Base-by-base conservation (phyloP, 257 asterid species). In the Oldenlandia corymbosa region DNA sequence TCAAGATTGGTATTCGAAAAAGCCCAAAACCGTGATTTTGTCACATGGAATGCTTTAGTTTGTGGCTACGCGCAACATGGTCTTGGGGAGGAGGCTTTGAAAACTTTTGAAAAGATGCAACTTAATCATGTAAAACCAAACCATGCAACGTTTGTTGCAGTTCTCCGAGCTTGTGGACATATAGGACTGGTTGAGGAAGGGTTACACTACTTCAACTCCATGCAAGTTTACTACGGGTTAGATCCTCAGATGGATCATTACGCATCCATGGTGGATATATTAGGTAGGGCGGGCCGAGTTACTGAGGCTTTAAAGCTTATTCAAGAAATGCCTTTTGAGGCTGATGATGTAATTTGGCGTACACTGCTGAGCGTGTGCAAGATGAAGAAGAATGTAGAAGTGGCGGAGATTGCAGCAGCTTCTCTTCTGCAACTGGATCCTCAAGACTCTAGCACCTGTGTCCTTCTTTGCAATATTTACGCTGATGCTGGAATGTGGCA, bases 121-220 rank as follows among this genome's bases (percentile, higher is more conserved):
- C 59, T 61, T 0, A 83, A 78, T 55, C 79, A 62, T 50, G 77
- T 86, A 17, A 67, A 24, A 53, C 98, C 96, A 0, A 88, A 91
- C 54, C 90, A 86, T 30, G 91, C 98, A 14, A 86, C 98, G 13
- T 91, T 91, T 26, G 88, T 91, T 34, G 89, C 95, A 11, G 94
- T 91, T 62, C 90, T 91, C 14, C 88, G 96, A 47, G 98, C 98
- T 49, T 91, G 98, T 67, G 92, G 87, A 0, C 94, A 91, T 69
- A 78, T 86, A 23, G 95, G 96, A 14, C 83, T 83, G 23, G 92
- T 80, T 18, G 85, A 88, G 5, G 70, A 80, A 58, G 95, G 95
- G 9, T 64, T 75, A 60, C 79, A 60, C 32, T 87, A 81, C 75
- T 91, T 88, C 81, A 47, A 78, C 58, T 56, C 80, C 58, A 91